Base-by-base conservation (phyloP, 306 rosid species). In the Lathyrus sativus region DNA sequence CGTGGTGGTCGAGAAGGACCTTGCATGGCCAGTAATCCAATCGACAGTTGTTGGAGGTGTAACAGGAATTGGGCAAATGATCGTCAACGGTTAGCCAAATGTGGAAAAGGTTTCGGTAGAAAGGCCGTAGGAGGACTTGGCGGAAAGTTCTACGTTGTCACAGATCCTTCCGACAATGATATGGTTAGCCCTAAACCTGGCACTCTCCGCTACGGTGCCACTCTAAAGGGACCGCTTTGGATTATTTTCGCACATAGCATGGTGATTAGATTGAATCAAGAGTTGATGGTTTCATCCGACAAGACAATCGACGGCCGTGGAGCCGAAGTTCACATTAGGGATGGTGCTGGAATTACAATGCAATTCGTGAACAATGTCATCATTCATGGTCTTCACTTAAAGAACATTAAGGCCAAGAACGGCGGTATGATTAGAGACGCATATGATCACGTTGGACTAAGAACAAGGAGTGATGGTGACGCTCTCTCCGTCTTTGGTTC, bases 251-350 rank as follows among this genome's bases (percentile, higher is more conserved):
- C 35, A 0, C 82, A 38, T 0, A 81, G 80, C 84, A 93, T 93
- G 98, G 9, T 41, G 17, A 93, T 93, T 48, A 80, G 9, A 22
- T 41, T 93, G 38, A 33, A 65, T 0, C 71, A 81, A 11, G 98
- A 93, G 78, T 65, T 93, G n/a, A 0, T 93, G 10, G 11, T 93
- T 2, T n/a, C 74, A 0, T 85, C 91, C 1, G 72, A 93, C 76
- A 93, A 93, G 85, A 93, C 98, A 61, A 86, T 93, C 9, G 98
- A 93, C 11, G 98, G 84, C 0, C 98, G 98, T 1, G 98, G 98
- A 0, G 89, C 86, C 24, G 61, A 80, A 3, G 88, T 93, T 0
- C 79, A 72, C 13, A 81, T 93, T 5, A 84, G 72, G 11, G 53
- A 41, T 1, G 98, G 98, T 2, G 89, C 88, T 2, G 88, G 96